phyloP scores from a whole-genome alignment of 1,284 basidiomycete species.

The Leccinum holopus region DNA sequence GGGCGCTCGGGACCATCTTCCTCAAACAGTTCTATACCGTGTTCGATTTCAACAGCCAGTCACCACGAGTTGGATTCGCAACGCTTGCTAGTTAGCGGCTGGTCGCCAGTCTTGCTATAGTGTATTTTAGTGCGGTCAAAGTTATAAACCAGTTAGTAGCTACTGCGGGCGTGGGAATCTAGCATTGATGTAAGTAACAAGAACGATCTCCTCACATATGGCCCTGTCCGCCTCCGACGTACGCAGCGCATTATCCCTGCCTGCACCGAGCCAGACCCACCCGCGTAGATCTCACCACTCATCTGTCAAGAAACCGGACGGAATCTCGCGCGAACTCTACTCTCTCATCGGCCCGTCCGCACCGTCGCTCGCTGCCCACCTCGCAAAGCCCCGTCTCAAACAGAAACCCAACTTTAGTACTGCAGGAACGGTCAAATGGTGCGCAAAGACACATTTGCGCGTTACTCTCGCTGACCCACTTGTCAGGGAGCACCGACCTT shows the following conservation, averaged over 20 bases:
- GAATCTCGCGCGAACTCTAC: constrained; percentile 91
- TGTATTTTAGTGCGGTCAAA: too few relatives aligned
- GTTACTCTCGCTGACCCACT: neutral
- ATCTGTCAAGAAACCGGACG: constrained; percentile 70
- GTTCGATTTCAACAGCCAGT: too few relatives aligned
- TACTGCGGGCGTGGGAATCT: neutral
- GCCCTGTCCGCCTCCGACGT: constrained; percentile 76
- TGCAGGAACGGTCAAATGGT: constrained; percentile 67
- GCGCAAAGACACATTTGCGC: constrained; percentile 1
- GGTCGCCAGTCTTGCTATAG: too few relatives aligned
- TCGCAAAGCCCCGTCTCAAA: constrained; percentile 82
- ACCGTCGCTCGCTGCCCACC: constrained; percentile 74
- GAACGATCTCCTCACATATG: constrained; percentile 36
- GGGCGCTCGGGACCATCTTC: too few relatives aligned
- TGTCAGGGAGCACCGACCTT: constrained; percentile 70
- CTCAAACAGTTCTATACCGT: too few relatives aligned
- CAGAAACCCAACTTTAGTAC: constrained; percentile 75
- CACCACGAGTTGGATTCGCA: too few relatives aligned
- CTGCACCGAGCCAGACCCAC: constrained; percentile 14
- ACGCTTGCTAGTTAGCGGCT: too few relatives aligned
- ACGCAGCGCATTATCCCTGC: constrained; percentile 73
- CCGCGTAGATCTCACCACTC: constrained; percentile 14
- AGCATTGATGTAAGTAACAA: neutral
- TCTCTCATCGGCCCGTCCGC: constrained; percentile 91
- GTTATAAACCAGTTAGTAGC: too few relatives aligned